Evolutionary conservation across 225 moss, liverwort and hornwort genomes (phyloP), one percentile per base, ranked within the genome.

Genomic region (Polytrichum formosum): DNA sequence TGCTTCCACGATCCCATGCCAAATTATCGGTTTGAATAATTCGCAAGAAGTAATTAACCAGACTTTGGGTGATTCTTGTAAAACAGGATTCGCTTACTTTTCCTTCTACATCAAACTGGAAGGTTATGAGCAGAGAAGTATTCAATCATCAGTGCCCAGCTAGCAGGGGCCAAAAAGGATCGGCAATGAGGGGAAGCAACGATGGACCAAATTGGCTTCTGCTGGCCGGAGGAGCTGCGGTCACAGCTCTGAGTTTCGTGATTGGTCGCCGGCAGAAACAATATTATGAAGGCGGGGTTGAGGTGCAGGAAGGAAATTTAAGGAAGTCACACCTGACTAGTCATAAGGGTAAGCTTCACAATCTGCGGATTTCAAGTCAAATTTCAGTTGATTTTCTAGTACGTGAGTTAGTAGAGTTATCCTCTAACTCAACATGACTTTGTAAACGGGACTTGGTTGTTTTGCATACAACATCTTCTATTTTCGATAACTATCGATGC

Each of bases 191-290:
- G 65, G 75, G 83, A 74, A 74, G 81, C 19, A 91, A 58, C 73
- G 91, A 91, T 70, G 90, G 96, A 53, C 88, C 93, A 56, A 91
- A 93, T 73, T 96, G 96, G 96, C 68, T 91, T 73, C 78, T 96
- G 65, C 70, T 96, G 71, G 91, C 83, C 68, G 96, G 96, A 61
- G 96, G 96, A 82, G 93, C 90, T 28, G 83, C 93, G 28, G 87
- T 91, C 35, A 87, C 96, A 72, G 96, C 93, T 29, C 28, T 96
- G 53, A 90, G 93, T 74, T 90, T 88, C 53, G 71, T 90, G 72
- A 87, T 93, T 73, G 88, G 91, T 68, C 88, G 88, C 69, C 82
- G 81, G 69, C 93, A 88, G 64, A 93, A 76, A 74, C 81, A 87
- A 37, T 67, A 72, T 73, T 78, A 60, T 55, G 79, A 80, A 65